Base-by-base conservation (phyloP, 2,329 filamentous ascomycete genomes). In the Neonectria punicea region DNA sequence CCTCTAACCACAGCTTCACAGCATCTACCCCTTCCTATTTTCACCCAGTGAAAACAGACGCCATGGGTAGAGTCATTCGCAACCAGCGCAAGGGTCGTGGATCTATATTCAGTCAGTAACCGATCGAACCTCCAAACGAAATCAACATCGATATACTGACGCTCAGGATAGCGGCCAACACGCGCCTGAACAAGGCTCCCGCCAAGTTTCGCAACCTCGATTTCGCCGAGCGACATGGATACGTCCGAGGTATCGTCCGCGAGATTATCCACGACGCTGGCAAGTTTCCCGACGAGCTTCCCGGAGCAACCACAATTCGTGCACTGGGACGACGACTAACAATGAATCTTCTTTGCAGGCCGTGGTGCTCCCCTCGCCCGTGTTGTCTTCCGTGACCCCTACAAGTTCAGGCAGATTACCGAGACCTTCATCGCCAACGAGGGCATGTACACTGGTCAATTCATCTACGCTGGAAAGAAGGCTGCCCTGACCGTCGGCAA, bases 371-470 rank as follows among this genome's bases (percentile, higher is more conserved):
- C 96, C 78, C 93, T 99, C 81, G 96, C 96, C 83, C 93, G 93
- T 86, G 94, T 99, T 80, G 86, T 90, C 78, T 99, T 99, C 93
- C 94, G 96, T 79, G 93, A 97, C 86, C 94, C 96, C 79, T 99
- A 99, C 92, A 90, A 91, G 85, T 98, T 93, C 92, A 97, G 97
- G 91, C 91, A 94, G 83, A 87, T 94, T 83, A 95, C 92, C 84
- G 94, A 99, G 92, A 99, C 96, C 77, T 98, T 99, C 92, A 99
- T 99, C 82, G 96, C 96, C 86, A 99, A 98, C 87, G 96, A 98
- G 89, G 96, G 96, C 88, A 98, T 98, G 94, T 99, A 98, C 93
- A 98, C 96, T 76, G 96, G 96, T 83, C 96, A 99, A 86, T 99
- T 99, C 90, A 94, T 99, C 92, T 99, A 99, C 87, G 96, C 95